Evolutionary conservation across 176 grass and related monocot genomes (phyloP), one percentile per base, ranked within the genome.

Genomic region (Tuctoria greenei): DNA sequence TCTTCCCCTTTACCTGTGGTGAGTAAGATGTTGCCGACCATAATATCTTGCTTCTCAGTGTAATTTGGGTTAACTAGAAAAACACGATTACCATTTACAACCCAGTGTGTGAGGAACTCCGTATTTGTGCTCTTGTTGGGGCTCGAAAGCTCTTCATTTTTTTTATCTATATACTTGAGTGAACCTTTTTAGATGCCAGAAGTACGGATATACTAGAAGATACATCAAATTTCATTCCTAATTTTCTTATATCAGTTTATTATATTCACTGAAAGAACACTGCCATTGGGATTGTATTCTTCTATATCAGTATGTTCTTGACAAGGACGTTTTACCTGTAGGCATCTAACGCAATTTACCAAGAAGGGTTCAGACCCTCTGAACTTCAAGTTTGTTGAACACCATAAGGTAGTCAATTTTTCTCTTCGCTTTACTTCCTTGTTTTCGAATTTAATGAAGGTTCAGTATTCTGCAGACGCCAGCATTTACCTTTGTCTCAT

Each of bases 301-400:
- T 50, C 8, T 23, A 13, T 64, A 31, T 65, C 1, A 15, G 5
- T 41, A 39, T 79, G 34, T 24, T 73, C 66, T 67, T 79, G 16
- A 85, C 7, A 15, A 18, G 15, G 62, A 45, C 6, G 3, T 70
- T 1, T 82, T 44, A 51, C 67, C 56, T 87, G 54, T 81, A 97
- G 91, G 95, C 95, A 97, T 87, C 86, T 93, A 35, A 93, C 86
- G 27, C 91, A 88, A 34, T 92, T 97, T 40, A 89, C 91, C 45
- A 97, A 85, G 84, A 92, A 85, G 56, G 95, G 91, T 25, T 90
- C 82, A 21, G 86, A 97, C 37, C 90, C 88, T 20, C 72, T 98
- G 49, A 91, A 77, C 35, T 92, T 91, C 81, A 88, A 83, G 52
- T 98, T 98, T 72, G 83, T 98, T 49, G 88, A 94, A 83, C 95